Evolutionary conservation across 2,329 filamentous ascomycete genomes (phyloP).

Genomic region (Simplicillium sp.): DNA sequence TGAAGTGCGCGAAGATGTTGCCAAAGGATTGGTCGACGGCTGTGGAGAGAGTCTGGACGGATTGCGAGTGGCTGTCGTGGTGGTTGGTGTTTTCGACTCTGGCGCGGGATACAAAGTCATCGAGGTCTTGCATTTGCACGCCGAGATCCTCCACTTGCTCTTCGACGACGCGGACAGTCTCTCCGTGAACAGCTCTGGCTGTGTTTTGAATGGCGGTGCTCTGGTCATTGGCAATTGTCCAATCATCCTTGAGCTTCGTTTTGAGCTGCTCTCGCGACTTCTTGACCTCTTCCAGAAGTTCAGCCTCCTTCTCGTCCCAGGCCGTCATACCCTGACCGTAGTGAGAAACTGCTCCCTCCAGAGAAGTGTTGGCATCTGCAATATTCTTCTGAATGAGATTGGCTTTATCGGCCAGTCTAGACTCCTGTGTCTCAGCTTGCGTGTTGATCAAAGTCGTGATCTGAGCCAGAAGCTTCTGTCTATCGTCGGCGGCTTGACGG

Average conservation of each 20-base stretch:
- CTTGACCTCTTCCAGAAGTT: conserved; percentile 61
- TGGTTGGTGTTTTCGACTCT: conserved; percentile 71
- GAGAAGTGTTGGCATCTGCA: conserved; percentile 46
- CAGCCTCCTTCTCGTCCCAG: conserved; percentile 62
- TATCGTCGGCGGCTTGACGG: conserved; percentile 61
- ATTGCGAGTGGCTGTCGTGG: conserved; percentile 58
- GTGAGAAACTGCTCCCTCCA: conserved; percentile 55
- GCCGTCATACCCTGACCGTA: conserved; percentile 65
- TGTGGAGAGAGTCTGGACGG: conserved; percentile 53
- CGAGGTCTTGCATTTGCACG: conserved; percentile 79
- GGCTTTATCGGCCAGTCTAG: conserved; percentile 57
- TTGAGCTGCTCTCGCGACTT: conserved; percentile 71
- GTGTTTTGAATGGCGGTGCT: conserved; percentile 77
- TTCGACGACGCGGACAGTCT: conserved; percentile 83
- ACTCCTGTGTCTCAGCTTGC: conserved; percentile 65
- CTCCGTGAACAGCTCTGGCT: conserved; percentile 79
- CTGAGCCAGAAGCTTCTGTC: conserved; percentile 63
- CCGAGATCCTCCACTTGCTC: conserved; percentile 82
- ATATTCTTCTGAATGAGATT: conserved; percentile 56
- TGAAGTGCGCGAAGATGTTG: conserved; percentile 61
- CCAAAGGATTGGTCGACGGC: conserved; percentile 66
- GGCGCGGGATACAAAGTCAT: conserved; percentile 81
- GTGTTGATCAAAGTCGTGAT: conserved; percentile 69
- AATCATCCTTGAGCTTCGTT: conserved; percentile 75
- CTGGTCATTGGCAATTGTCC: conserved; percentile 68